Evolutionary conservation across 441 rosid genomes (phyloP), one percentile per base, ranked within the genome.

Genomic region (Raphanus hybrid): DNA sequence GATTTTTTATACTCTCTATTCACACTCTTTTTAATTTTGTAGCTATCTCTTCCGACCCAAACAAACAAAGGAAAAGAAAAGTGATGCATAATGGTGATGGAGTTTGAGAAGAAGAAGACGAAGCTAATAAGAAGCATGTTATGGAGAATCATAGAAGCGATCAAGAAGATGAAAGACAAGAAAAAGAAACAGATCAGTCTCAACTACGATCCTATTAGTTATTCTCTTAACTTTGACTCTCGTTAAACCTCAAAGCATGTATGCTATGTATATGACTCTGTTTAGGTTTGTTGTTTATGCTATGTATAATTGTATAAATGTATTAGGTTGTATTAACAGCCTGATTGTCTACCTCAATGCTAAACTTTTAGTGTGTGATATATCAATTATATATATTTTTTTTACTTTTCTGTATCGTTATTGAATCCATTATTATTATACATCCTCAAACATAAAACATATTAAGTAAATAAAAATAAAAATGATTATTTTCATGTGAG

Each of bases 151-250:
- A 29, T 4, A 74, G 68, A 57, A 2, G 78, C 34, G 55, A 55
- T 79, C 0, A 79, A 39, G 63, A 79, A 55, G 75, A 74, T 54
- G 82, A 74, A 79, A 57, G 14, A 77, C 61, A 77, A 73, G 74
- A 69, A 43, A 3, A 73, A 78, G 52, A 67, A 16, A 41, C 74
- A 73, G 0, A 43, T 48, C 61, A 74, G 71, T 43, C 74, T 79
- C 29, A 74, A 69, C 63, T 79, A 79, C 4, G 82, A 79, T 48
- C 82, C 78, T 55, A 75, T 74, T 0, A 79, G 82, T 48, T 79
- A 79, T 69, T 69, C 82, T 74, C 82, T 79, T 43, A 79, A 79
- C 78, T 79, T 79, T 34, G 78, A 79, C 72, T 73, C 81, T 67
- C 74, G 61, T 29, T 73, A 67, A 61, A 20, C 62, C 14, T 0